phyloP scores from a whole-genome alignment of 2,329 filamentous ascomycete genomes.

The Lasiodiplodia citricola region DNA sequence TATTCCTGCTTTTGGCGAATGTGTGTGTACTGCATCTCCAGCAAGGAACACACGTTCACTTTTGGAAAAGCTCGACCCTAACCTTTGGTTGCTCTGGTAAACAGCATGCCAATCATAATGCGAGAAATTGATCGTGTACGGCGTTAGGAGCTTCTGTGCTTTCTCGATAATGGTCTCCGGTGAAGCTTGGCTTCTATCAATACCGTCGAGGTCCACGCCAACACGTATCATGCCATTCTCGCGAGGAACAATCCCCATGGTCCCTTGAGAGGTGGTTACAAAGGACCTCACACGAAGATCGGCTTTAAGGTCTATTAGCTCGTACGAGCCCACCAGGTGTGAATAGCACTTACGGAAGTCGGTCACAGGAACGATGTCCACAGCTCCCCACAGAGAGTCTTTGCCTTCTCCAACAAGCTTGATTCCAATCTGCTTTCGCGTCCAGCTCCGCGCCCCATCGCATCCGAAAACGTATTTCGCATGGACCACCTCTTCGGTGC shows the following conservation, averaged over 20 bases:
- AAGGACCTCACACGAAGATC: constrained; percentile 64
- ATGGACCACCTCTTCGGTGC: not conserved
- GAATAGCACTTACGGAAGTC: not conserved
- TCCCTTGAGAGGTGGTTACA: constrained; percentile 63
- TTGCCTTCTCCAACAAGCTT: not conserved
- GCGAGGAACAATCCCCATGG: constrained; percentile 69
- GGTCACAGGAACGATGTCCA: not conserved
- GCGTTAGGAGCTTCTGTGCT: constrained; percentile 68
- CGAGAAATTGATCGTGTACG: constrained; percentile 56
- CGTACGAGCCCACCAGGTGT: not conserved
- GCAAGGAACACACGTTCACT: constrained; percentile 69
- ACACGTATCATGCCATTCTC: constrained; percentile 67
- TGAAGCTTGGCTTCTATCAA: constrained; percentile 66
- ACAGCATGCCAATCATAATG: not conserved
- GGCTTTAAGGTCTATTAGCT: constrained; percentile 32
- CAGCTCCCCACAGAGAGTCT: not conserved
- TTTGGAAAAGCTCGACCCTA: constrained; percentile 62
- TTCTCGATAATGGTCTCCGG: constrained; percentile 66
- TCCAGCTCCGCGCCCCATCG: not conserved
- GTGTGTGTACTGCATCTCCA: constrained; percentile 67
- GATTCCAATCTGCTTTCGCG: not conserved
- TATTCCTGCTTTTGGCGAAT: constrained; percentile 68
- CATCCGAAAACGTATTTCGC: not conserved
- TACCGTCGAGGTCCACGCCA: constrained; percentile 67
- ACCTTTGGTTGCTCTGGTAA: constrained; percentile 63